Percentiles rank a stretch among this genome's conserved stretches.
Evolutionary conservation across 257 asterid species (phyloP).

Genomic region (Fraxinus excelsior): DNA sequence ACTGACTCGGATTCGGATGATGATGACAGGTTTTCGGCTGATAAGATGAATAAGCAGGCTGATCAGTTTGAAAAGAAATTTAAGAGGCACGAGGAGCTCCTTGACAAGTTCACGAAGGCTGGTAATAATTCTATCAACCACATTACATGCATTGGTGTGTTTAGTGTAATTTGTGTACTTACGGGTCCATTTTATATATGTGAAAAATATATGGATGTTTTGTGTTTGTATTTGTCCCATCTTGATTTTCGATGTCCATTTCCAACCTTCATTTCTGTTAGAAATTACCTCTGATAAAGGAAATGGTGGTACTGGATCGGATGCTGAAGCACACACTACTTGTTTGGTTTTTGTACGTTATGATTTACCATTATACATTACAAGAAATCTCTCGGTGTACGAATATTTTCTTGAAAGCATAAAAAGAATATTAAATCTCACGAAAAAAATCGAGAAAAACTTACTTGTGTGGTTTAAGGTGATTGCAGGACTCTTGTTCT

Average conservation of each 20-base stretch:
- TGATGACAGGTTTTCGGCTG: conserved; percentile 48
- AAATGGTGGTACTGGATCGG: not conserved
- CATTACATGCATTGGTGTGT: not conserved
- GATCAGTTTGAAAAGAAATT: conserved; percentile 61
- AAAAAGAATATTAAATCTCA: not conserved
- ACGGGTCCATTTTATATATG: not conserved
- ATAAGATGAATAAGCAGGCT: conserved; percentile 33
- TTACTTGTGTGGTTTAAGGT: not conserved
- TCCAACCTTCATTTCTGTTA: not conserved
- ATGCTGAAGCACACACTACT: not conserved
- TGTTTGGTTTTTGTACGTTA: not conserved
- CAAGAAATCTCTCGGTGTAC: not conserved
- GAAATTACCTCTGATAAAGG: not conserved
- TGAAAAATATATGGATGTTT: not conserved
- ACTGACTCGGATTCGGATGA: conserved; percentile 80
- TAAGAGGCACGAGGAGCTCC: conserved; percentile 54
- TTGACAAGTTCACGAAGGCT: conserved; percentile 60
- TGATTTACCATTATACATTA: not conserved
- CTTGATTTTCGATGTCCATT: not conserved
- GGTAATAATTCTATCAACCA: conserved; percentile 39
- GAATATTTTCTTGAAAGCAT: not conserved
- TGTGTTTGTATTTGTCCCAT: not conserved
- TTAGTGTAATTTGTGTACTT: not conserved
- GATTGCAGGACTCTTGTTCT: too few relatives aligned
- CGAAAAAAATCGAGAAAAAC: not conserved